Percentiles rank a stretch among this genome's conserved stretches.
These are phyloP conservation scores for Diaporthe vaccinii DNA, from an alignment of 2,329 filamentous ascomycete genomes.

Conservation along the genomic window DNA sequence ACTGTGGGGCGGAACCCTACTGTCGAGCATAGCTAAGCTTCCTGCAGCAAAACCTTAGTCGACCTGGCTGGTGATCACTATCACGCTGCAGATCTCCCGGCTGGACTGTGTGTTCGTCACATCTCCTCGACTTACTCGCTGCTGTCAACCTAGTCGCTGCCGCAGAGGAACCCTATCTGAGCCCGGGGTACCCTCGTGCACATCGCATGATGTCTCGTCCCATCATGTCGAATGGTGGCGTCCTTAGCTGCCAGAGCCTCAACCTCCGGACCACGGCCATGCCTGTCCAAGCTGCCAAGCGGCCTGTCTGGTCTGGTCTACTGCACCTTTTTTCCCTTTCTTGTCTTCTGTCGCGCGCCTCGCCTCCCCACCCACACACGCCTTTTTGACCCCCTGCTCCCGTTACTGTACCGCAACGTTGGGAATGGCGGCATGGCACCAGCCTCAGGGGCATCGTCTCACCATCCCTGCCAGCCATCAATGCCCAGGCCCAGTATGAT, in stretches of 20 bases:
- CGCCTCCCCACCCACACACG: background rate
- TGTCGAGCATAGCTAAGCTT: conserved; percentile 25
- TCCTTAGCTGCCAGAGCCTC: conserved; percentile 27
- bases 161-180: conserved; percentile 2
- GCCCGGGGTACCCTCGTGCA: conserved; percentile 8
- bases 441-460: conserved; percentile 28
- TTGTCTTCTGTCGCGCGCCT: conserved; percentile 18
- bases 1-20: conserved; percentile 3
- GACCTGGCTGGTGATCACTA: conserved; percentile 22
- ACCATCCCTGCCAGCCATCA: conserved; percentile 21
- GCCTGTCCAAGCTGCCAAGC: conserved; percentile 9
- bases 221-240: conserved; percentile 24
- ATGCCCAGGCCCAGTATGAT: conserved; percentile 23
- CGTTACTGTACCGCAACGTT: conserved; percentile 4
- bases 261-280: conserved; percentile 3
- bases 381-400: background rate
- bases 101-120: conserved; percentile 11
- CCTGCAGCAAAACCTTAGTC: background rate
- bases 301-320: background rate
- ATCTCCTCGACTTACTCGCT: conserved; percentile 8
- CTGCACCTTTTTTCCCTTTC: background rate
- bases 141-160: conserved; percentile 9
- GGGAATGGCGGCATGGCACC: background rate
- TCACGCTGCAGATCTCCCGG: conserved; percentile 26
- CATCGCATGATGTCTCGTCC: conserved; percentile 25